Base-by-base conservation (phyloP, 2,329 filamentous ascomycete genomes). In the Fusarium burgessii region DNA sequence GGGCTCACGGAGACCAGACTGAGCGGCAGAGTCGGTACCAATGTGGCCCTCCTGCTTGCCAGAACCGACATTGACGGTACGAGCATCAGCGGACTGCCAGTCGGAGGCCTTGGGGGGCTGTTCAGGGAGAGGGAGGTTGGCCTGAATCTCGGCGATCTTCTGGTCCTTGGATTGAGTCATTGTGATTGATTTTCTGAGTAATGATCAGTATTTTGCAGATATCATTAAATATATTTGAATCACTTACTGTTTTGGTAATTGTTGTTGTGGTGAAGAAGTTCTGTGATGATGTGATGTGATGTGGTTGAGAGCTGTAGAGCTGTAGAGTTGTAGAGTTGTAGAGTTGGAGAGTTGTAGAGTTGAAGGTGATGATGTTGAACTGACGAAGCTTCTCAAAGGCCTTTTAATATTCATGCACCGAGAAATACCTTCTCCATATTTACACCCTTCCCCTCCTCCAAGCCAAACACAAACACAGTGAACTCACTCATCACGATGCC, bases 61-160 rank as follows among this genome's bases (percentile, higher is more conserved):
- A 38, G 90, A 88, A 70, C 91, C 91, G 50, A 93, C 89, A 77
- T 93, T 92, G 77, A 93, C 90, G 60, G 83, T 93, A 68, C 88
- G 83, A 35, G 86, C 86, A 76, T 95, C 92, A 54, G 87, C 84
- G 0, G 91, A 93, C 79, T 95, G 90, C 87, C 90, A 94, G 85
- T 96, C 93, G 8, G 92, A 92, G n/a, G 89, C 83, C n/a, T 82
- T 83, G 3, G 92, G 92, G 25, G 93, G 93, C 72, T 95, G 86
- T 4, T 95, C 92, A 20, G 93, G 93, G 54, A 95, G 88, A 55
- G 92, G 92, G 35, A 97, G 90, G 82, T 94, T 93, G 80, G 90
- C 82, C 82, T 91, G 86, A 77, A 86, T 86, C 80, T 92, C 82
- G 56, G 90, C 88, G 78, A 95, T 91, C 80, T 91, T 84, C 59